A percentile compares a stretch with the other conserved stretches of the same genome.
Conservation (phyloP, 169 alveolate species). For the Toxoplasma gondii region DNA sequence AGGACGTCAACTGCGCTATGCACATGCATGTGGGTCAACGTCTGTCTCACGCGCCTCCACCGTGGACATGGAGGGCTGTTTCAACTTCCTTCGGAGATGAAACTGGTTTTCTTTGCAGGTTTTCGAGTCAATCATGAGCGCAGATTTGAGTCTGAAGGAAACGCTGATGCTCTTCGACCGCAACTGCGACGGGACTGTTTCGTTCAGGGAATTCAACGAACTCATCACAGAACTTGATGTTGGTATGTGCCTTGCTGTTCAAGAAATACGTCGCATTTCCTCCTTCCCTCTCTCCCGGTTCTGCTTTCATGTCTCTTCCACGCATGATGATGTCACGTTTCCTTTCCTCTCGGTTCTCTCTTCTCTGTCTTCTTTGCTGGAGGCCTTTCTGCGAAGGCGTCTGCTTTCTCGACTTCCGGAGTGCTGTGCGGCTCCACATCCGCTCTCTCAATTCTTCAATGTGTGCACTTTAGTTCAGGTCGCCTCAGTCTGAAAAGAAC, state of each 20-base stretch:
- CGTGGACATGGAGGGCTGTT: too few relatives aligned
- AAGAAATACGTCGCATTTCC: neutral
- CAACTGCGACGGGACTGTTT: slow-evolving; percentile 84
- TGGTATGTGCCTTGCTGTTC: slow-evolving; percentile 53
- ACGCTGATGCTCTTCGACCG: slow-evolving; percentile 84
- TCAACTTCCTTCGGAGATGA: too few relatives aligned
- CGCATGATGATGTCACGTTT: neutral
- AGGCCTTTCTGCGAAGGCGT: too few relatives aligned
- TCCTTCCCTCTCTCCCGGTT: neutral
- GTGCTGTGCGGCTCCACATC: too few relatives aligned
- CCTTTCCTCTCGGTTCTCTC: neutral
- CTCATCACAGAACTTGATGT: slow-evolving; percentile 79
- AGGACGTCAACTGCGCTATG: too few relatives aligned
- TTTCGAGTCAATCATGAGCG: slow-evolving; percentile 83
- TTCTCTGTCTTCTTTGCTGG: neutral
- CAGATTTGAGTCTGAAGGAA: slow-evolving; percentile 83
- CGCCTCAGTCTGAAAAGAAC: too few relatives aligned
- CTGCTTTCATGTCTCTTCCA: neutral
- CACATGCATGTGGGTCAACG: too few relatives aligned
- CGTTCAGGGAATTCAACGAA: slow-evolving; percentile 83
- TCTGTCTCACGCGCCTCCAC: too few relatives aligned
- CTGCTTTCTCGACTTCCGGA: too few relatives aligned
- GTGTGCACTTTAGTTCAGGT: too few relatives aligned
- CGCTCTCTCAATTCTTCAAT: too few relatives aligned
- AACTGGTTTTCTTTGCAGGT: slow-evolving; percentile 60